Percentiles rank a stretch among this genome's conserved stretches.
phyloP scores from a whole-genome alignment of 2,329 filamentous ascomycete species.

The Fusarium bulbicola region DNA sequence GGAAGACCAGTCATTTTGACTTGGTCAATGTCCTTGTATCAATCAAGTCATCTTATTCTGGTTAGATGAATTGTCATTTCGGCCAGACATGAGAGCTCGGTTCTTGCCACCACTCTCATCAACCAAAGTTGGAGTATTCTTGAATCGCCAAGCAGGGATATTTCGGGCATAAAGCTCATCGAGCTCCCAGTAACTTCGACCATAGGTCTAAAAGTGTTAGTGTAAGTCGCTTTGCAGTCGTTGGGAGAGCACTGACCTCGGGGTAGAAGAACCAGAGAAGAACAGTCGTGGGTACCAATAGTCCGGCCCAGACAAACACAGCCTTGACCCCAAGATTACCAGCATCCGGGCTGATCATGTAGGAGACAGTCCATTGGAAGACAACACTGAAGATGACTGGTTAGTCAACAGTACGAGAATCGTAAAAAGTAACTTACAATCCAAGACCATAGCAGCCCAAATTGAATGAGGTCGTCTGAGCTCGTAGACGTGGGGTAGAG shows the following conservation, averaged over 20 bases:
- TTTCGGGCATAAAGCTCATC: slow-evolving; percentile 15
- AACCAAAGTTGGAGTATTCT: slow-evolving; percentile 3
- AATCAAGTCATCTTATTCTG: background rate
- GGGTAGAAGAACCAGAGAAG: slow-evolving; percentile 6
- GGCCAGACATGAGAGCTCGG: background rate
- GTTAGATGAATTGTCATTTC: background rate
- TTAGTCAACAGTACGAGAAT: rapidly evolving
- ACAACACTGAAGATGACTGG: background rate
- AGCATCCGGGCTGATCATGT: background rate
- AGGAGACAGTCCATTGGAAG: background rate
- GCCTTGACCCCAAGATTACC: slow-evolving; percentile 16
- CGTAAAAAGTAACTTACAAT: background rate
- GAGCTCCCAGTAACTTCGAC: slow-evolving; percentile 19
- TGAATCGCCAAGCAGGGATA: slow-evolving; percentile 19
- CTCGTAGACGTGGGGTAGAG: background rate
- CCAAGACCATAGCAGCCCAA: background rate
- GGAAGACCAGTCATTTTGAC: no score
- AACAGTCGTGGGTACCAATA: slow-evolving; percentile 5
- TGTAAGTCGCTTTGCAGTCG: no score
- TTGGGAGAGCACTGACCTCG: background rate
- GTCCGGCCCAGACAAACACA: slow-evolving; percentile 18
- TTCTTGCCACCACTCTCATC: background rate
- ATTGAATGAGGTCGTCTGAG: background rate
- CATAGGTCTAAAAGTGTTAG: background rate
- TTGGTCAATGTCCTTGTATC: background rate